Percentiles rank a stretch among this genome's conserved stretches.
These are phyloP conservation scores for Curvularia sp. DNA, from an alignment of 2,329 filamentous ascomycete genomes.

Conservation along the genomic window DNA sequence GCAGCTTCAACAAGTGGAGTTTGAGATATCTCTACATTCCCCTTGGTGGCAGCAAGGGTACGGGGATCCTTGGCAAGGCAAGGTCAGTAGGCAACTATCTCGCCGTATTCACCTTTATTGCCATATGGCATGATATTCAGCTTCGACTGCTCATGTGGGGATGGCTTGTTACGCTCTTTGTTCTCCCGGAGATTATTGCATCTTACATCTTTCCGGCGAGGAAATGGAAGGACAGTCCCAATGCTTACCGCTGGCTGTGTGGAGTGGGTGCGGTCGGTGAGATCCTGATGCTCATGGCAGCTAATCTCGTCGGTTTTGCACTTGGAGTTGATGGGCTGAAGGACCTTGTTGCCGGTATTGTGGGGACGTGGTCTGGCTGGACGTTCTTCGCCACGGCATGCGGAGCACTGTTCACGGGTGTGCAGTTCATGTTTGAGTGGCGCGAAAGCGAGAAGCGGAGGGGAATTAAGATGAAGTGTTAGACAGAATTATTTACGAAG, in stretches of 20 bases:
- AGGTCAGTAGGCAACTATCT: constrained; percentile 76
- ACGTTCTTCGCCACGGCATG: constrained; percentile 76
- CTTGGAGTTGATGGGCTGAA: constrained; percentile 87
- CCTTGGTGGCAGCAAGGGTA: constrained; percentile 70
- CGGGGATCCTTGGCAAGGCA: constrained; percentile 54
- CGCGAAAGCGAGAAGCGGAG: constrained; percentile 81
- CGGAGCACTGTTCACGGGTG: constrained; percentile 78
- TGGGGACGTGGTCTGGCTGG: constrained; percentile 76
- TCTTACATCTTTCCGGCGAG: constrained; percentile 73
- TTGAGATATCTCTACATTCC: constrained; percentile 94
- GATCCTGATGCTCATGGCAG: constrained; percentile 92
- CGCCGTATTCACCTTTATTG: constrained; percentile 93
- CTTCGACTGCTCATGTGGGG: constrained; percentile 91
- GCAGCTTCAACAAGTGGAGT: constrained; percentile 92
- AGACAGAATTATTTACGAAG: neutral
- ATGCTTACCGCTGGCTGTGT: constrained; percentile 78
- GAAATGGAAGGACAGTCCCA: constrained; percentile 73
- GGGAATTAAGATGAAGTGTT: constrained; percentile 86
- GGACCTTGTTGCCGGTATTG: constrained; percentile 75
- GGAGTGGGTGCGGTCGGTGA: constrained; percentile 82
- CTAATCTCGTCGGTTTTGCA: constrained; percentile 94
- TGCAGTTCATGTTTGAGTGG: constrained; percentile 96
- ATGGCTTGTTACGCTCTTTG: constrained; percentile 93
- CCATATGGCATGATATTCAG: constrained; percentile 97
- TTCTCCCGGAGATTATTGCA: constrained; percentile 84